Percentiles rank a stretch among this genome's conserved stretches.
phyloP scores from a whole-genome alignment of 208 protist genomes.

The Acanthamoeba healyi region DNA sequence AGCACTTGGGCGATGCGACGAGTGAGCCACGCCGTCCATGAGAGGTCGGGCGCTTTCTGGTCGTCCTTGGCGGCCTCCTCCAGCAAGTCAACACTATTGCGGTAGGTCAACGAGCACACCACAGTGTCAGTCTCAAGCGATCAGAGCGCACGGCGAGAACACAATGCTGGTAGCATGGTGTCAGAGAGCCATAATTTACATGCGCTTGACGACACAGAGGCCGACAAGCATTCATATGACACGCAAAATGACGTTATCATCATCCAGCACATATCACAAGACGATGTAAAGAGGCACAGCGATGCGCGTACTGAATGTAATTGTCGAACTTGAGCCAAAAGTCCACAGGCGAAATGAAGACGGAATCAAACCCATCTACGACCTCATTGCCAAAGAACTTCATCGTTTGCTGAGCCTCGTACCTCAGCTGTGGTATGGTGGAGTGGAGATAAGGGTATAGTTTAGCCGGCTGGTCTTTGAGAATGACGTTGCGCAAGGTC shows the following conservation, averaged over 20 bases:
- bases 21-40: neutral
- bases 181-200: slow-evolving; percentile 64
- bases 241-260: slow-evolving; percentile 58
- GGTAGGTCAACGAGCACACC: neutral
- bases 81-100: neutral
- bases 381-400: slow-evolving; percentile 39
- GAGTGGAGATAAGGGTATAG: neutral
- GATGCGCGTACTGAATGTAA: slow-evolving; percentile 48
- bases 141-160: no score
- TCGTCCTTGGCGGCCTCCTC: neutral
- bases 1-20: neutral
- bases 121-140: neutral
- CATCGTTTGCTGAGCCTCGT: slow-evolving; percentile 54
- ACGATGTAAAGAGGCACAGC: neutral
- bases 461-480: neutral
- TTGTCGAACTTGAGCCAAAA: slow-evolving; percentile 67
- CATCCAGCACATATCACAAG: neutral
- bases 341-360: slow-evolving; percentile 52
- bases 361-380: slow-evolving; percentile 57
- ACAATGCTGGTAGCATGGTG: no score
- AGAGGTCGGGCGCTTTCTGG: neutral
- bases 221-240: slow-evolving; percentile 30
- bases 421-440: neutral
- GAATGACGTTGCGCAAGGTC: no score
- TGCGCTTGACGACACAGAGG: neutral